These are phyloP conservation scores for Trametes polyzona DNA, from an alignment of 1,284 basidiomycete species.

Conservation along the genomic window DNA sequence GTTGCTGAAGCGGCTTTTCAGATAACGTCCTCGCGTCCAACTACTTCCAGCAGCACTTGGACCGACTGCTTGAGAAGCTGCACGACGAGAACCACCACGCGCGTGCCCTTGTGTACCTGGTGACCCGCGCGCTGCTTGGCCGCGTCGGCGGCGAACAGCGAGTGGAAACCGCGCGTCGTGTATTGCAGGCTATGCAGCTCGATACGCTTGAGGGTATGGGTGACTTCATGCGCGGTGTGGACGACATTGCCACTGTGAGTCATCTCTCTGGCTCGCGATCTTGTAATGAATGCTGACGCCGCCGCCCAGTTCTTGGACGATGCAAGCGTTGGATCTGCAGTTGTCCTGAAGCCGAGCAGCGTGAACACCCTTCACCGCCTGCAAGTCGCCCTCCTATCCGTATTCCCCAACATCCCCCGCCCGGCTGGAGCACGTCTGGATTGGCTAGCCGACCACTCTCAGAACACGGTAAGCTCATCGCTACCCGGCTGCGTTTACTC, in stretches of 20 bases:
- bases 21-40: conserved; percentile 64
- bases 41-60: conserved; percentile 43
- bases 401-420: conserved; percentile 51
- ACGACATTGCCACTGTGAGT: conserved; percentile 49
- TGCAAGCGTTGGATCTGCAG: conserved; percentile 46
- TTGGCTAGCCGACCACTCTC: conserved; percentile 47
- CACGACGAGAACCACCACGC: conserved; percentile 53
- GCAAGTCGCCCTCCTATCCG: conserved; percentile 56
- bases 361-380: conserved; percentile 55
- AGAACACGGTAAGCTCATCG: conserved; percentile 29
- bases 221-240: conserved; percentile 43
- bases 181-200: conserved; percentile 52
- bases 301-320: conserved; percentile 46
- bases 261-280: not conserved
- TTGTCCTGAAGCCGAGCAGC: conserved; percentile 63
- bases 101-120: conserved; percentile 60
- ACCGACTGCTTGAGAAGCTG: conserved; percentile 52
- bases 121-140: conserved; percentile 58
- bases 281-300: not conserved
- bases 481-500: no score
- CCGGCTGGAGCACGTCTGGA: conserved; percentile 48
- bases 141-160: conserved; percentile 60
- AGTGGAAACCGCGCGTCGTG: conserved; percentile 52
- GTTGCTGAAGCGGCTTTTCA: conserved; percentile 32
- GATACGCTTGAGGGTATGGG: conserved; percentile 48